Base-by-base conservation (phyloP, 257 asterid species). In the Vinca minor region DNA sequence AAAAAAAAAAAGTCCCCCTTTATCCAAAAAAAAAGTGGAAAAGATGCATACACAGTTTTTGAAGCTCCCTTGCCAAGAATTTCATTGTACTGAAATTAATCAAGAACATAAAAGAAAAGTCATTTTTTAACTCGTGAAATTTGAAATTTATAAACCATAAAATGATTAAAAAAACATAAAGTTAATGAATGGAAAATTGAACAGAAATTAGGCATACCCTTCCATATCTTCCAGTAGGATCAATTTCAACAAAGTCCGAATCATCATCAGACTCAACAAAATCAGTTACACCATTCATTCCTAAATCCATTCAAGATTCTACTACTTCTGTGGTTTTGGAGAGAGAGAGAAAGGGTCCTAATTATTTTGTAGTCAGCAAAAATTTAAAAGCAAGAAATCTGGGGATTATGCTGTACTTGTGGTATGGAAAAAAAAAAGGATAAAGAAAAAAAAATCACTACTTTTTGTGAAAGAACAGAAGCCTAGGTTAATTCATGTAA, bases 61-160 rank as follows among this genome's bases (percentile, higher is more conserved):
- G 98, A 91, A 73, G 95, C 79, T 74, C 98, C 96, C 81, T 85
- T 91, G 59, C 98, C 96, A 44, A 91, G 98, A 88, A 91, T 86
- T 73, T 91, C 98, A 84, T 81, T 79, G 68, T 91, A 88, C 98
- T 91, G 95, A 73, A 79, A 76, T 28, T 57, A 62, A 45, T 2
- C 62, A 46, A 74, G 62, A 77, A 64, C 15, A 65, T 34, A 21
- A 48, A 46, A 25, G 18, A 53, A 34, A 69, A 62, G 8, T 42
- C 39, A 50, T 20, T 47, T 31, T 14, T 7, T 2, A 34, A 56
- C 54, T 46, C 8, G n/a, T 39, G 46, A 45, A 20, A 28, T n/a
- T 5, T 17, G 8, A 13, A 46, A 0, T 14, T 44, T 52, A 31
- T n/a, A 65, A 31, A 57, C 62, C 48, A 44, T 10, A 17, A 73